phyloP scores from a whole-genome alignment of 2,329 filamentous ascomycete genomes.

The Talaromyces marneffei region DNA sequence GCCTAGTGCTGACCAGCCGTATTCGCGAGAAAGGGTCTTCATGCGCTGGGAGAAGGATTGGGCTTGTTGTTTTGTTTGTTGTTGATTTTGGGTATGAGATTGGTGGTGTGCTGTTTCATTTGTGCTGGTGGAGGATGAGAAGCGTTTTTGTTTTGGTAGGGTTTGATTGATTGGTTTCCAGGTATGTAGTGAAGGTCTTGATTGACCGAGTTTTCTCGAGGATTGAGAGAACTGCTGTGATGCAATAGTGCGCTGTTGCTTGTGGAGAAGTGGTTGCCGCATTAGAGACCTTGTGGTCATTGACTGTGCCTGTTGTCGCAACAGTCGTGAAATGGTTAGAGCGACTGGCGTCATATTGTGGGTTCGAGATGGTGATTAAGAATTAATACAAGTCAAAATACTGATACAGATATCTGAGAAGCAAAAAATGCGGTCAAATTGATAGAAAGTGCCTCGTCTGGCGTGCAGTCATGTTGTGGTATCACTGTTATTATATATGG shows the following conservation, averaged over 20 bases:
- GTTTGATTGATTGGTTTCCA: not conserved
- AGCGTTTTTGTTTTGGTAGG: not conserved
- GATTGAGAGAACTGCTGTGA: not conserved
- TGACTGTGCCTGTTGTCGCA: slow-evolving; percentile 12
- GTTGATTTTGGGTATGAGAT: not conserved
- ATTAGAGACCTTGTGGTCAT: not conserved
- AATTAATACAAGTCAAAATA: not conserved
- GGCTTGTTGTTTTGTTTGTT: slow-evolving; percentile 20
- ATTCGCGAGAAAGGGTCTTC: slow-evolving; percentile 81
- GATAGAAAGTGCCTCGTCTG: not conserved
- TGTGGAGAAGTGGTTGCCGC: not conserved
- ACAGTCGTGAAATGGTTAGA: slow-evolving; percentile 1
- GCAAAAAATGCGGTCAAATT: not conserved
- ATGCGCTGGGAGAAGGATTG: slow-evolving; percentile 63
- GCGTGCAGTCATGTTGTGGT: not conserved
- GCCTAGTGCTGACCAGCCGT: slow-evolving; percentile 89
- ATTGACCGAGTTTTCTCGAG: not conserved
- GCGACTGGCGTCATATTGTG: slow-evolving; percentile 7
- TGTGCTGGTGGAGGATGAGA: slow-evolving; percentile 4
- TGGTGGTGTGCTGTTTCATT: not conserved
- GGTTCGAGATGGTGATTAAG: not conserved
- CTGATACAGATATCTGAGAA: not conserved
- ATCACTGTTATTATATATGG: not conserved
- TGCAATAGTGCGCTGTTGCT: not conserved
- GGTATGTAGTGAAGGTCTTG: not conserved